These are phyloP conservation scores for Naganishia antarctica DNA, from an alignment of 768 basidiomycete genomes.

Conservation along the genomic window DNA sequence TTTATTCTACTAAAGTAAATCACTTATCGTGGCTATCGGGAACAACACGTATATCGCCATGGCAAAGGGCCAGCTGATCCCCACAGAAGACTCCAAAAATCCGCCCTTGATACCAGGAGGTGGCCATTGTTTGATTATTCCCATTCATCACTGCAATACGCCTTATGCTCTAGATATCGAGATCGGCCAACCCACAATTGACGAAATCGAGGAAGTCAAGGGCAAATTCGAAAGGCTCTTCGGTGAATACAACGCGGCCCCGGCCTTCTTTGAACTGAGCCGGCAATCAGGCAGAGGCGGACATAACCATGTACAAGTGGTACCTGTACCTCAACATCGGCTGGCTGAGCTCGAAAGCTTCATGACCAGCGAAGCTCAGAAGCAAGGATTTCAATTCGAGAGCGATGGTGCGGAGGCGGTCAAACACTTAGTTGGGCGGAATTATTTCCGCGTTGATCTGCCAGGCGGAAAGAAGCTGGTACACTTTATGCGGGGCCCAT, in stretches of 20 bases:
- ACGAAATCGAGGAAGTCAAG: constrained; percentile 81
- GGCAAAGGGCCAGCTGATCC: constrained; percentile 91
- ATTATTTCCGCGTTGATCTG: constrained; percentile 87
- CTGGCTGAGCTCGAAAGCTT: constrained; percentile 57
- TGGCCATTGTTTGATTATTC: constrained; percentile 78
- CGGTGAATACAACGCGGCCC: constrained; percentile 61
- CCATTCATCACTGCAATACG: constrained; percentile 77
- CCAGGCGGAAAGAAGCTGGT: constrained; percentile 80
- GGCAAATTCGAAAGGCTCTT: constrained; percentile 67
- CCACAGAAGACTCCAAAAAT: constrained; percentile 57
- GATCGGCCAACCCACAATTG: constrained; percentile 65
- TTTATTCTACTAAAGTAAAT: no score
- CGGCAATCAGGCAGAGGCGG: constrained; percentile 78
- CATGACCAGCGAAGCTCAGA: constrained; percentile 57
- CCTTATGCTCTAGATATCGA: constrained; percentile 74
- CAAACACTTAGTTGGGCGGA: constrained; percentile 53
- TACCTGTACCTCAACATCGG: constrained; percentile 49
- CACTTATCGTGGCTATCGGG: constrained; percentile 91
- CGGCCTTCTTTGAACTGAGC: constrained; percentile 83
- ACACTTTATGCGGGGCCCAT: constrained; percentile 73
- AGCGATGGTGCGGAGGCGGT: constrained; percentile 63
- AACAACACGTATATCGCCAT: constrained; percentile 88
- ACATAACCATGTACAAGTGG: constrained; percentile 86
- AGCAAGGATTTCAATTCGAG: constrained; percentile 63
- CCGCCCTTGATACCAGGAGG: constrained; percentile 72